A percentile compares a stretch with the other conserved stretches of the same genome.
Conservation (phyloP, 2,329 filamentous ascomycete genomes). For the Epichloe aotearoae region DNA sequence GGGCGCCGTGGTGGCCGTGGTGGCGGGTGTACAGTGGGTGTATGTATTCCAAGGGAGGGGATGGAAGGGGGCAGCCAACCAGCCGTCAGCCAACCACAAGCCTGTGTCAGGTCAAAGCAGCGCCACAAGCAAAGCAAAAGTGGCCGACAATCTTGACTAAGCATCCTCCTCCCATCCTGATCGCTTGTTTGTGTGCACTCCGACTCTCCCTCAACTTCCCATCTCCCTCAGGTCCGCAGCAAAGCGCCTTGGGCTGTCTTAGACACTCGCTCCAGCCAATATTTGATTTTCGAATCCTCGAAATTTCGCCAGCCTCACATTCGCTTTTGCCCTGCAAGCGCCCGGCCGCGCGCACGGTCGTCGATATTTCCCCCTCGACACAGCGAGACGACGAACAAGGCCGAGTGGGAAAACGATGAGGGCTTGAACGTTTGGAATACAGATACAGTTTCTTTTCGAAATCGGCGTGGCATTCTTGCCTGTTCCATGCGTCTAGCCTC, state of each 20-base stretch:
- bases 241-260: not conserved
- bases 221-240: not conserved
- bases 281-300: not conserved
- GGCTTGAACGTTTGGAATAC: not conserved
- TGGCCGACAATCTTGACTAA: not conserved
- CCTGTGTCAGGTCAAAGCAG: not conserved
- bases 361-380: not conserved
- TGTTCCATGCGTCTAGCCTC: not conserved
- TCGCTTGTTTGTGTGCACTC: too few relatives aligned
- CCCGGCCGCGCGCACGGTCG: not conserved
- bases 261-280: not conserved
- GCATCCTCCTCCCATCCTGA: not conserved
- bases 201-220: not conserved
- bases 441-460: not conserved
- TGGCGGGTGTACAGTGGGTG: too few relatives aligned
- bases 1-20: too few relatives aligned
- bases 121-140: not conserved
- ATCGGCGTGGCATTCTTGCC: not conserved
- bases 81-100: slow-evolving; percentile 3
- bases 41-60: not conserved
- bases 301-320: not conserved
- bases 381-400: not conserved
- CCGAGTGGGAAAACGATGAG: not conserved
- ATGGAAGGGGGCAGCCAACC: slow-evolving; percentile 1
- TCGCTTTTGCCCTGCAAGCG: not conserved